A percentile compares a stretch with the other conserved stretches of the same genome.
These are phyloP conservation scores for Aspergillus cejpii DNA, from an alignment of 2,329 filamentous ascomycete species.

Conservation along the genomic window DNA sequence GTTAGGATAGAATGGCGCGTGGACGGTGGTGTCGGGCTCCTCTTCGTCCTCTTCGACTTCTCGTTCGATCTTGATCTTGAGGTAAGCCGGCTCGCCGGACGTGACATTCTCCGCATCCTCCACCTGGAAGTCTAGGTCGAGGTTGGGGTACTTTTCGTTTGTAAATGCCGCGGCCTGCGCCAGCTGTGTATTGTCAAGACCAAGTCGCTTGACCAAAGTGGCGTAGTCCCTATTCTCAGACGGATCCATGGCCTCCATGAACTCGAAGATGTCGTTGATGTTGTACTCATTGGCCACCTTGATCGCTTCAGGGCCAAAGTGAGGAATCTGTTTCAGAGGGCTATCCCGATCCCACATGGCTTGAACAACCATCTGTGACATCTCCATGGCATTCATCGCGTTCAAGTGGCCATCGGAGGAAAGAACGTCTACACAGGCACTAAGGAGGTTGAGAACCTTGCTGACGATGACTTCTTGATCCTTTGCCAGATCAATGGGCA, in stretches of 20 bases:
- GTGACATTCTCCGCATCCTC: conserved; percentile 73
- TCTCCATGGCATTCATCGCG: conserved; percentile 97
- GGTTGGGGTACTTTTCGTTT: conserved; percentile 91
- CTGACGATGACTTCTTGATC: conserved; percentile 84
- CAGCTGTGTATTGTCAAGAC: conserved; percentile 73
- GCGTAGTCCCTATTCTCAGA: conserved; percentile 80
- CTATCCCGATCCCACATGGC: conserved; percentile 98
- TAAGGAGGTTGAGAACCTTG: conserved; percentile 80
- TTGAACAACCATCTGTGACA: conserved; percentile 98
- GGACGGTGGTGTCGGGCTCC: conserved; percentile 74
- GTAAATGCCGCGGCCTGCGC: conserved; percentile 89
- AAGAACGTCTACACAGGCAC: conserved; percentile 87
- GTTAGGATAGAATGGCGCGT: conserved; percentile 87
- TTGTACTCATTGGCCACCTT: conserved; percentile 72
- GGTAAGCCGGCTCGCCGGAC: conserved; percentile 71
- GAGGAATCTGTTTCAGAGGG: conserved; percentile 93
- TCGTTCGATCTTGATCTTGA: conserved; percentile 77
- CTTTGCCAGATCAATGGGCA: conserved; percentile 90
- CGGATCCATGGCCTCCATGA: conserved; percentile 98
- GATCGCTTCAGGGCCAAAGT: conserved; percentile 78
- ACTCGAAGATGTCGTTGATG: conserved; percentile 91
- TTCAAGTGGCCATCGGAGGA: conserved; percentile 95
- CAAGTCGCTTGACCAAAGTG: conserved; percentile 68
- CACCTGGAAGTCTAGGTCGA: conserved; percentile 83
- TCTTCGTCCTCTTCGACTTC: conserved; percentile 69